Percentiles rank a stretch among this genome's conserved stretches.
phyloP scores from a whole-genome alignment of 2,329 filamentous ascomycete species.

The Sarocladium brachiariae region DNA sequence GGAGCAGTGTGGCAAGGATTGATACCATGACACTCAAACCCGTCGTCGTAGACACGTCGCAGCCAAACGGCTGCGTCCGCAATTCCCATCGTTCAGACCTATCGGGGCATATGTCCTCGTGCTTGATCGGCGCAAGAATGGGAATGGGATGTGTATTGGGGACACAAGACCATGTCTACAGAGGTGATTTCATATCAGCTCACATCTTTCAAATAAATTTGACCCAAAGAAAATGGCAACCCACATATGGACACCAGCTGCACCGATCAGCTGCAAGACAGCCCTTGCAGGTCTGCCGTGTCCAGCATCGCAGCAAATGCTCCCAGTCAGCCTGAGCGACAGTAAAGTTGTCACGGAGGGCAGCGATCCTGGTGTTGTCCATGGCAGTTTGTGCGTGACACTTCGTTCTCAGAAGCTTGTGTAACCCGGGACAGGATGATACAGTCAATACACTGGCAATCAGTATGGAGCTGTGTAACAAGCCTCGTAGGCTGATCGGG shows the following conservation, averaged over 20 bases:
- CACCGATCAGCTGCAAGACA: conserved; percentile 39
- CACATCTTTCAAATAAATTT: too few relatives aligned
- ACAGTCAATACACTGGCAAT: too few relatives aligned
- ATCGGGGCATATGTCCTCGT: conserved; percentile 45
- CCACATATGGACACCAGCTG: conserved; percentile 48
- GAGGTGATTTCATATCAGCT: too few relatives aligned
- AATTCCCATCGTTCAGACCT: conserved; percentile 35
- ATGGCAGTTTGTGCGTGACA: neutral
- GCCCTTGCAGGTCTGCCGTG: conserved; percentile 37
- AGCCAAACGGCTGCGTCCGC: conserved; percentile 28
- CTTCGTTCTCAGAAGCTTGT: neutral
- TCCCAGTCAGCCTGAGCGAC: conserved; percentile 23
- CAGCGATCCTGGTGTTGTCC: neutral
- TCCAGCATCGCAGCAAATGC: conserved; percentile 45
- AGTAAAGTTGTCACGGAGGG: conserved; percentile 24
- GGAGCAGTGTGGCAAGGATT: conserved; percentile 21
- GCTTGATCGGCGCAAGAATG: conserved; percentile 42
- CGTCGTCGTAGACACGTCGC: conserved; percentile 28
- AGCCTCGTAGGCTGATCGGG: too few relatives aligned
- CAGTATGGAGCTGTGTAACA: too few relatives aligned
- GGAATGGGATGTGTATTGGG: conserved; percentile 40
- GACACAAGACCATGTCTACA: conserved; percentile 47
- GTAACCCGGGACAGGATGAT: too few relatives aligned
- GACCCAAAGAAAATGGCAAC: too few relatives aligned
- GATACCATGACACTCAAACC: conserved; percentile 22